Conservation (phyloP, 2,329 filamentous ascomycete species). For the Setomelanomma holmii region DNA sequence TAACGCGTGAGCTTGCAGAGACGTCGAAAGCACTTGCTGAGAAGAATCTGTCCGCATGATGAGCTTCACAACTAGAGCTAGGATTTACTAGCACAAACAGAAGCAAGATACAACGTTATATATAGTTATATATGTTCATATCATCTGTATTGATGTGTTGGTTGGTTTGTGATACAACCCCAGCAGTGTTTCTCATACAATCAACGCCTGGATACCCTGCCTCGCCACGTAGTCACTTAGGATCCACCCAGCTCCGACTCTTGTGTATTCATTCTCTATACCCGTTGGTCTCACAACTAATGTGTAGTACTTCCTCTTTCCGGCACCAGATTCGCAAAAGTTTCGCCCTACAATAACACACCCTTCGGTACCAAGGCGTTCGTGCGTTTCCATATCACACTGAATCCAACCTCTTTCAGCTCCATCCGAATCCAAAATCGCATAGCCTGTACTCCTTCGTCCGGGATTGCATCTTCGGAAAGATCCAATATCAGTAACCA, state of each 20-base stretch:
- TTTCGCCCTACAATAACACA: slow-evolving; percentile 17
- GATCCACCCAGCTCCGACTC: slow-evolving; percentile 11
- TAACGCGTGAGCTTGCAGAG: neutral
- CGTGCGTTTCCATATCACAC: slow-evolving; percentile 7
- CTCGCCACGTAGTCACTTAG: slow-evolving; percentile 3
- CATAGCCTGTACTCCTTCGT: neutral
- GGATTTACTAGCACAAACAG: neutral
- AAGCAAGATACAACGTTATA: too few relatives aligned
- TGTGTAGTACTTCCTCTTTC: slow-evolving; percentile 5
- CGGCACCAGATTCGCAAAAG: neutral
- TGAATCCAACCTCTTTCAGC: slow-evolving; percentile 11
- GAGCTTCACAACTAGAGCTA: neutral
- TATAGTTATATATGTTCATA: neutral
- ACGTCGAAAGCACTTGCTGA: neutral
- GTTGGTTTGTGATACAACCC: neutral
- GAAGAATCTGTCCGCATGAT: neutral
- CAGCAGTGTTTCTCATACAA: slow-evolving; percentile 4
- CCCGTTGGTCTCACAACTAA: slow-evolving; percentile 6
- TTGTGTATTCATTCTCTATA: slow-evolving; percentile 7
- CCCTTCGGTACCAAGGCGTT: slow-evolving; percentile 6
- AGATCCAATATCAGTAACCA: neutral
- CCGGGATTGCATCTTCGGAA: neutral
- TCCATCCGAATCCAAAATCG: neutral
- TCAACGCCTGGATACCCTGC: neutral
- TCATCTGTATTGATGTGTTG: neutral